Evolutionary conservation across 352 stramenopile species (phyloP).

Genomic region (Phytophthora citricola): DNA sequence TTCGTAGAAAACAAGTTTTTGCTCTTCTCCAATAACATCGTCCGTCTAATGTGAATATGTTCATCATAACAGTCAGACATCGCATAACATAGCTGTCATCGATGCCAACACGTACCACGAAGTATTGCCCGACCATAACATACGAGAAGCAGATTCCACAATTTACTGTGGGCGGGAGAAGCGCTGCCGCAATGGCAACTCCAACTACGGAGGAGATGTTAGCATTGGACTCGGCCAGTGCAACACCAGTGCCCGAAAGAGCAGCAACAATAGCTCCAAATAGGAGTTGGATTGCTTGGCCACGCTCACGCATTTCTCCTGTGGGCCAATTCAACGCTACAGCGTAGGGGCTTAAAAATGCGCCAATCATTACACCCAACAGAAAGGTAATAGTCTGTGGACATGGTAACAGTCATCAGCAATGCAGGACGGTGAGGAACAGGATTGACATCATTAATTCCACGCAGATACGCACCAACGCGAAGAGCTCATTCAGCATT

Average conservation of each 20-base stretch:
- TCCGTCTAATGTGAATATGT: slow-evolving; percentile 43
- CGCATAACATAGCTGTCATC: neutral
- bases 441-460: neutral
- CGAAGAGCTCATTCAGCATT: slow-evolving; percentile 84
- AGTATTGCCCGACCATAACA: slow-evolving; percentile 85
- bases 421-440: neutral
- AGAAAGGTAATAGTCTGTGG: slow-evolving; percentile 76
- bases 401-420: neutral
- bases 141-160: slow-evolving; percentile 89
- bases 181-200: slow-evolving; percentile 82
- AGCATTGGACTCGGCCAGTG: slow-evolving; percentile 84
- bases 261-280: slow-evolving; percentile 85
- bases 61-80: neutral
- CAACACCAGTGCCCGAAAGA: slow-evolving; percentile 77
- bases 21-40: slow-evolving; percentile 80
- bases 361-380: slow-evolving; percentile 83
- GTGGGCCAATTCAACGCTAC: slow-evolving; percentile 83
- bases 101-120: slow-evolving; percentile 54
- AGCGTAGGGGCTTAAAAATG: slow-evolving; percentile 80
- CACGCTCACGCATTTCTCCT: slow-evolving; percentile 80
- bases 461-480: slow-evolving; percentile 49
- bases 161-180: slow-evolving; percentile 89
- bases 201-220: slow-evolving; percentile 92
- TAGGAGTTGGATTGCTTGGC: slow-evolving; percentile 79
- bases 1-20: slow-evolving; percentile 88